Percentiles rank a stretch among this genome's conserved stretches.
Conservation (phyloP, 192 early-diverging fungal species). For the Mortierella antarctica region DNA sequence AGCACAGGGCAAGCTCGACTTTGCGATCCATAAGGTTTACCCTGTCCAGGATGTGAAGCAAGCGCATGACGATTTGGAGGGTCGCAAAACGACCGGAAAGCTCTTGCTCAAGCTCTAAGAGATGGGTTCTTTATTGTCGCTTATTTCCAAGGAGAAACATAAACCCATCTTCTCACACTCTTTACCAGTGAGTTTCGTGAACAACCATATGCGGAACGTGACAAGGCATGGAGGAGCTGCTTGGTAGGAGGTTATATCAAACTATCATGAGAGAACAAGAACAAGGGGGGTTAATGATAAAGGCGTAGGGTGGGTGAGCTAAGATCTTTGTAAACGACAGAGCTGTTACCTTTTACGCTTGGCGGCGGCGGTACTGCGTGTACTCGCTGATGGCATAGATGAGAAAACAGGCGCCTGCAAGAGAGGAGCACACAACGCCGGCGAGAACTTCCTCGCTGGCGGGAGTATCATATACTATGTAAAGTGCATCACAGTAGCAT, state of each 20-base stretch:
- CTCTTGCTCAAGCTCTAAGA: constrained; percentile 67
- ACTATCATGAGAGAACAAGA: neutral
- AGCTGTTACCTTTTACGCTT: constrained; percentile 18
- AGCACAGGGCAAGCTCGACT: constrained; percentile 65
- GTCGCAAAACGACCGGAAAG: constrained; percentile 79
- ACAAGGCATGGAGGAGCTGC: too few species aligned
- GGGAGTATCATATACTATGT: neutral
- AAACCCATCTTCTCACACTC: neutral
- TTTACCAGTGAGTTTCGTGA: too few species aligned
- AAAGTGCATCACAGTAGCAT: neutral
- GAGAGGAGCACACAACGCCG: neutral
- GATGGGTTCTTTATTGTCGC: neutral
- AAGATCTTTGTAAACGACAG: neutral
- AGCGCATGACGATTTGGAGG: constrained; percentile 84
- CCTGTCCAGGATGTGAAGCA: constrained; percentile 75
- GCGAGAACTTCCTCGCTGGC: constrained; percentile 2
- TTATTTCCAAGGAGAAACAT: neutral
- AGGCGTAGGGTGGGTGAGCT: neutral
- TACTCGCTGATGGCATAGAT: constrained; percentile 14
- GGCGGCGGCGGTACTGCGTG: constrained; percentile 10
- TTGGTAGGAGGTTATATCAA: too few species aligned
- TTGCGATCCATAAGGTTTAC: constrained; percentile 82
- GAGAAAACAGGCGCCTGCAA: constrained; percentile 6
- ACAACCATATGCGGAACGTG: too few species aligned
- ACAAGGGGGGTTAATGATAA: neutral